These are phyloP conservation scores for Pseudocercospora musae DNA, from an alignment of 2,329 filamentous ascomycete species.

Conservation along the genomic window DNA sequence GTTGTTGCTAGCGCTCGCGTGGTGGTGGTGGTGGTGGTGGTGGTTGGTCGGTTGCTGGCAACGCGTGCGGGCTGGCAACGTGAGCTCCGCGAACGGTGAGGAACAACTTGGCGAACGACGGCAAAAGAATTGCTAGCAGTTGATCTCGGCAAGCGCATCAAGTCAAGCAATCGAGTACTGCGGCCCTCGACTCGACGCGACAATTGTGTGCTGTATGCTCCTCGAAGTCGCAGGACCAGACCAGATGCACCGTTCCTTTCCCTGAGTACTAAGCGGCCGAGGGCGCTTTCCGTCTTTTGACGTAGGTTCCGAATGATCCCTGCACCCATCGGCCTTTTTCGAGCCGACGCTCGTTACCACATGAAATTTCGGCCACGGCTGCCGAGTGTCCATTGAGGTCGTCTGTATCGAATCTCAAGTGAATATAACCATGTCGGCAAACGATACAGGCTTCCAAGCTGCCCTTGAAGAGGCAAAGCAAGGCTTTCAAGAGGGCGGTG, in stretches of 20 bases:
- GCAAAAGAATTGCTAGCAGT: background rate
- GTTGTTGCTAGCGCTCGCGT: background rate
- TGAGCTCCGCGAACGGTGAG: background rate
- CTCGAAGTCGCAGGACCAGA: background rate
- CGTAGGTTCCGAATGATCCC: background rate
- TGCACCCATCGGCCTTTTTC: background rate
- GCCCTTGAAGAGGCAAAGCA: conserved; percentile 57
- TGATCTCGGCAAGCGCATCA: background rate
- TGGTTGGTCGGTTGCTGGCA: background rate
- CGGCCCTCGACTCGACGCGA: background rate
- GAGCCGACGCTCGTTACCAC: background rate
- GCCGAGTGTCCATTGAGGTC: background rate
- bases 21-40: conserved; percentile 1
- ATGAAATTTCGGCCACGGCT: background rate
- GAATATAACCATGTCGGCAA: background rate
- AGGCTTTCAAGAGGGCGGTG: conserved; percentile 55
- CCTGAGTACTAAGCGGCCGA: background rate
- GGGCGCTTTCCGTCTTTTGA: background rate
- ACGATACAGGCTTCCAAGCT: conserved; percentile 53
- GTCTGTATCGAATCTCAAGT: background rate
- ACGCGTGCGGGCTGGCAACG: background rate
- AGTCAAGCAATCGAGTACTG: background rate
- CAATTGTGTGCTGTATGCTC: background rate
- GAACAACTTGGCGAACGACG: background rate
- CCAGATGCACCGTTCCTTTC: background rate